Conservation (phyloP, 1,284 basidiomycete genomes). For the Tremellales sp. region DNA sequence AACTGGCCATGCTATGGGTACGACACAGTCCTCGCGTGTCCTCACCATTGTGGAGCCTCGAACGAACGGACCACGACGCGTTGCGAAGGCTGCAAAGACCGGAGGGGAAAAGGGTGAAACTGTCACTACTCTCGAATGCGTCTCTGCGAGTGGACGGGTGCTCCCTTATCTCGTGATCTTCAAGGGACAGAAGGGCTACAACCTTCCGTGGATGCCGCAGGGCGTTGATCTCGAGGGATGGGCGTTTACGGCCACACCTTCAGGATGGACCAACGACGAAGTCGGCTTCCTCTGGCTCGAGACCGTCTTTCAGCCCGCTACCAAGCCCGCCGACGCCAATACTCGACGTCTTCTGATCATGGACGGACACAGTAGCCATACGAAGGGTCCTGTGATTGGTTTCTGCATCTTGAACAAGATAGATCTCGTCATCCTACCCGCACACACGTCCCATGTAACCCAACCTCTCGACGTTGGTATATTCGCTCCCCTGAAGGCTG, state of each 20-base stretch:
- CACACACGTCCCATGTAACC: slow-evolving; percentile 7
- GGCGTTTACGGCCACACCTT: background rate
- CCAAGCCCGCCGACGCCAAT: background rate
- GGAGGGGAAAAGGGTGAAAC: background rate
- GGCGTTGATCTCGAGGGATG: background rate
- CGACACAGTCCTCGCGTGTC: slow-evolving; percentile 3
- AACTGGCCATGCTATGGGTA: slow-evolving; percentile 10
- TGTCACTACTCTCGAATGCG: slow-evolving; percentile 10
- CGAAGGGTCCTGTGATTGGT: slow-evolving; percentile 2
- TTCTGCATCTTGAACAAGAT: slow-evolving; percentile 4
- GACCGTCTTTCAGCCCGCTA: slow-evolving; percentile 5
- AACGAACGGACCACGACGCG: background rate
- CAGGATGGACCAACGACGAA: slow-evolving; percentile 7
- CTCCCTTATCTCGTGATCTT: slow-evolving; percentile 8
- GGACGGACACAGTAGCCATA: slow-evolving; percentile 11
- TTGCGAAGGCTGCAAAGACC: background rate
- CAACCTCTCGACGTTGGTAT: slow-evolving; percentile 11
- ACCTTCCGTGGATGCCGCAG: background rate
- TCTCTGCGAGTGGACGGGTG: slow-evolving; percentile 4
- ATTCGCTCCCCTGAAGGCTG: slow-evolving; percentile 1
- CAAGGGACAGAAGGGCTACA: slow-evolving; percentile 1
- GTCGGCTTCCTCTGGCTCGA: slow-evolving; percentile 5
- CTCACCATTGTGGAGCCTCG: slow-evolving; percentile 1
- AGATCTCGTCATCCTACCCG: slow-evolving; percentile 6
- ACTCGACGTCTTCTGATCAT: slow-evolving; percentile 6